Evolutionary conservation across 116 monocot species (phyloP).

Genomic region (Iris pallida): DNA sequence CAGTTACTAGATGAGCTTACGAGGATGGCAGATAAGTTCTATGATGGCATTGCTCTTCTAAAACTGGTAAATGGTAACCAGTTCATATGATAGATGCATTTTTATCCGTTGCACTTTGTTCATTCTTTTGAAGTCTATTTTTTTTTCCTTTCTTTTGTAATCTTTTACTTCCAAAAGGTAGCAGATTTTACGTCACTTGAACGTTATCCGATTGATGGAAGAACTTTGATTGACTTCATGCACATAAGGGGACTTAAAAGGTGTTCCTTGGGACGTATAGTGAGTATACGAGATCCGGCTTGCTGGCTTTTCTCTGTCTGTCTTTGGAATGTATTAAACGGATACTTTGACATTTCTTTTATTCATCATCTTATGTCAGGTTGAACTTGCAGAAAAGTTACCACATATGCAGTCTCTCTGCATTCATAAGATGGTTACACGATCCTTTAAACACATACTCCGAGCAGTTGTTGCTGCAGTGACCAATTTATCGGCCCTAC

Average conservation of each 20-base stretch:
- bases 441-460: slow-evolving; percentile 81
- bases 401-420: slow-evolving; percentile 94
- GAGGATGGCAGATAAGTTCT: slow-evolving; percentile 57
- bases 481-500: slow-evolving; percentile 34
- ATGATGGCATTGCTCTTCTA: slow-evolving; percentile 68
- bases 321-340: slow-evolving; percentile 3
- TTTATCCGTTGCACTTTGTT: too few relatives aligned
- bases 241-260: too few relatives aligned
- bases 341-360: not conserved
- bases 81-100: slow-evolving; percentile 1
- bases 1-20: slow-evolving; percentile 63
- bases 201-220: too few relatives aligned
- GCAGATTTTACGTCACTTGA: too few relatives aligned
- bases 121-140: too few relatives aligned
- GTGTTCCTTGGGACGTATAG: slow-evolving; percentile 77
- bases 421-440: slow-evolving; percentile 92
- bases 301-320: slow-evolving; percentile 1
- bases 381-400: slow-evolving; percentile 78
- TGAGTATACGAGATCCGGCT: slow-evolving; percentile 26
- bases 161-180: too few relatives aligned
- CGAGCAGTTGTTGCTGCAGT: slow-evolving; percentile 71
- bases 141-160: too few relatives aligned
- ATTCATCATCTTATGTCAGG: slow-evolving; percentile 33
- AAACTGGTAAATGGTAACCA: slow-evolving; percentile 69
- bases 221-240: too few relatives aligned